phyloP scores from a whole-genome alignment of 169 alveolate genomes.

The Eimeria tenella region DNA sequence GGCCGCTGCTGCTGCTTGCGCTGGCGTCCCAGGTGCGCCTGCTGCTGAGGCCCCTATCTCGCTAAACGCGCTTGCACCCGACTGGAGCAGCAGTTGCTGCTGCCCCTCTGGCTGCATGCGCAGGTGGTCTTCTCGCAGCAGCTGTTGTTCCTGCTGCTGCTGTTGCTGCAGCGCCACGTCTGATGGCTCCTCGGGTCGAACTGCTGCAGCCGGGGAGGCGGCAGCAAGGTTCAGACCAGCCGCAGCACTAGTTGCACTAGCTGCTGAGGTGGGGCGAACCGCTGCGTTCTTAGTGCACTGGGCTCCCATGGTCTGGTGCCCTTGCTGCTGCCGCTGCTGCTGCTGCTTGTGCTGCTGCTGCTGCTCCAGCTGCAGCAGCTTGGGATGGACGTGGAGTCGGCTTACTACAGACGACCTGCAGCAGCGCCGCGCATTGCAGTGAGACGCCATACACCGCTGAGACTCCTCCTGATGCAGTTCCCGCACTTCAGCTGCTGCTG shows the following conservation, averaged over 20 bases:
- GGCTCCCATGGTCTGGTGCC: constrained; percentile 29
- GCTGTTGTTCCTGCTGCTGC: constrained; percentile 57
- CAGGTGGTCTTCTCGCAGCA: not conserved
- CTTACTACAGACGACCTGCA: constrained; percentile 19
- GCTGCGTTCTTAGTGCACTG: constrained; percentile 54
- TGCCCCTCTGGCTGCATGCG: constrained; percentile 40
- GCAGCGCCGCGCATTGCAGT: constrained; percentile 57
- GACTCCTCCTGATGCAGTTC: constrained; percentile 4
- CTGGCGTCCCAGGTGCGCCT: not conserved
- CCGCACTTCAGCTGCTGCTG: not conserved
- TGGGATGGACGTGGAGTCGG: not conserved
- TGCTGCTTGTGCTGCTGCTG: constrained; percentile 37
- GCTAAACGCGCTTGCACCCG: constrained; percentile 33
- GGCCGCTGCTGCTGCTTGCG: constrained; percentile 13
- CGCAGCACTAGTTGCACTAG: not conserved
- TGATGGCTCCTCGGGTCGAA: not conserved
- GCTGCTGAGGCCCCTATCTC: not conserved
- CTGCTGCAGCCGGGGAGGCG: not conserved
- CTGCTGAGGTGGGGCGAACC: constrained; percentile 7
- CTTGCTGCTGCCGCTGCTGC: too few relatives aligned
- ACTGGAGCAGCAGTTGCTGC: constrained; percentile 57
- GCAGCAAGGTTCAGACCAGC: not conserved
- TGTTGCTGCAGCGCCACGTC: not conserved
- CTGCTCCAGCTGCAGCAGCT: constrained; percentile 50
- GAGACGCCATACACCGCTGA: constrained; percentile 49